Evolutionary conservation across 192 early-diverging fungal genomes (phyloP).

Genomic region (Umbelopsis ramanniana): DNA sequence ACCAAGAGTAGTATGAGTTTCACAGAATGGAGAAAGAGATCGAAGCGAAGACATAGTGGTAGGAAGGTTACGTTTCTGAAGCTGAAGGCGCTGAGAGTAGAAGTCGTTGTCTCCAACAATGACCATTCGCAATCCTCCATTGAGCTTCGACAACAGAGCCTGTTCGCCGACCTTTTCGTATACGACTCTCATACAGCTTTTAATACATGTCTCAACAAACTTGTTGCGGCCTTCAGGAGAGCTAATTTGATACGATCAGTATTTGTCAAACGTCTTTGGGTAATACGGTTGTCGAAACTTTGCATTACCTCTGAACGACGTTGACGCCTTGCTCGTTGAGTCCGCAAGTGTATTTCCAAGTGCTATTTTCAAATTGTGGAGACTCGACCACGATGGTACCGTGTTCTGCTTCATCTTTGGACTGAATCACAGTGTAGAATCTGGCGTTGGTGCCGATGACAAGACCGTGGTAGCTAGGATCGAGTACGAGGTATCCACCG

Average conservation of each 20-base stretch:
- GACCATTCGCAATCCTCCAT: constrained; percentile 65
- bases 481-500: constrained; percentile 95
- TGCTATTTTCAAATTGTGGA: constrained; percentile 86
- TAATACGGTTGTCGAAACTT: background rate
- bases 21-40: constrained; percentile 52
- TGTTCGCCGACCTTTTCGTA: constrained; percentile 34
- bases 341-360: constrained; percentile 70
- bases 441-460: constrained; percentile 85
- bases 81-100: constrained; percentile 93
- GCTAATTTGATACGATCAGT: background rate
- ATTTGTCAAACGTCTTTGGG: background rate
- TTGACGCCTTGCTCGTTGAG: constrained; percentile 37
- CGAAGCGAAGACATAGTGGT: constrained; percentile 17
- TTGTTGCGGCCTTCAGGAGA: constrained; percentile 49
- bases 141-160: constrained; percentile 33
- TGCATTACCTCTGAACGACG: constrained; percentile 43
- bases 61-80: constrained; percentile 34
- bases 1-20: constrained; percentile 63
- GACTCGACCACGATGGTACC: constrained; percentile 66
- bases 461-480: constrained; percentile 76
- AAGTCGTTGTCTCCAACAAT: constrained; percentile 97
- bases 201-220: constrained; percentile 68
- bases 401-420: background rate
- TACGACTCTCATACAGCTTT: constrained; percentile 50
- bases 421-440: constrained; percentile 74